Evolutionary conservation across 2,329 filamentous ascomycete species (phyloP).

Genomic region (Colletotrichum orbiculare): DNA sequence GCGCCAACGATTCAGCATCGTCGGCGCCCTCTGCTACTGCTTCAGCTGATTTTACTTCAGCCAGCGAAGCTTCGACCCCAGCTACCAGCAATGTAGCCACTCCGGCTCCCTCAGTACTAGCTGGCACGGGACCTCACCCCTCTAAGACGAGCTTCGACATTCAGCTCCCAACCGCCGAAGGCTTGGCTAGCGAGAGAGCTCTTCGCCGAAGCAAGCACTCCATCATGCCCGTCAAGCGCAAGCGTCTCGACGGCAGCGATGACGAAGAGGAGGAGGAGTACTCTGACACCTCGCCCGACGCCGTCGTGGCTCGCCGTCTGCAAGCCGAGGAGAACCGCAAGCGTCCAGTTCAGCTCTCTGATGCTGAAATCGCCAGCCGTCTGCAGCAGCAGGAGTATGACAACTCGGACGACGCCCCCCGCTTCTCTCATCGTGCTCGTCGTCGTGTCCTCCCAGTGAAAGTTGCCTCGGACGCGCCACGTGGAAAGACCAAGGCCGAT

Average conservation of each 20-base stretch:
- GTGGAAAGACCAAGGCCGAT: neutral
- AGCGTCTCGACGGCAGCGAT: slow-evolving; percentile 56
- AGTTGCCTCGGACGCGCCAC: neutral
- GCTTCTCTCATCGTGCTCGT: neutral
- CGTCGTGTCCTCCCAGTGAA: neutral
- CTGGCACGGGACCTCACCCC: slow-evolving; percentile 38
- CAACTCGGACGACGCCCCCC: slow-evolving; percentile 14
- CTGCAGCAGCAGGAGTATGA: slow-evolving; percentile 49
- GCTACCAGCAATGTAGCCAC: slow-evolving; percentile 56
- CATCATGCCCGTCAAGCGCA: slow-evolving; percentile 54
- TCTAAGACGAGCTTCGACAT: slow-evolving; percentile 48
- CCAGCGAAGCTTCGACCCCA: slow-evolving; percentile 55
- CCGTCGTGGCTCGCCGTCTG: slow-evolving; percentile 46
- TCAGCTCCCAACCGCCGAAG: slow-evolving; percentile 44
- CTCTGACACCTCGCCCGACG: slow-evolving; percentile 40
- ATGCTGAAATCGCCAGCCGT: slow-evolving; percentile 48
- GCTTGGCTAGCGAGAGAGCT: slow-evolving; percentile 55
- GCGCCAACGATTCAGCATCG: slow-evolving; percentile 47
- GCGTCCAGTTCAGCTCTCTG: slow-evolving; percentile 22
- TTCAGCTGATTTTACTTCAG: slow-evolving; percentile 45
- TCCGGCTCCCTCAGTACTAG: slow-evolving; percentile 45
- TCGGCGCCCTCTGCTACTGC: slow-evolving; percentile 50
- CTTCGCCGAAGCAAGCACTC: slow-evolving; percentile 62
- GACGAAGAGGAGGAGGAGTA: slow-evolving; percentile 53
- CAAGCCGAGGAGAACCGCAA: slow-evolving; percentile 48